Base-by-base conservation (phyloP, 805 yeast genomes). In the Wickerhamomyces chaumierensis region DNA sequence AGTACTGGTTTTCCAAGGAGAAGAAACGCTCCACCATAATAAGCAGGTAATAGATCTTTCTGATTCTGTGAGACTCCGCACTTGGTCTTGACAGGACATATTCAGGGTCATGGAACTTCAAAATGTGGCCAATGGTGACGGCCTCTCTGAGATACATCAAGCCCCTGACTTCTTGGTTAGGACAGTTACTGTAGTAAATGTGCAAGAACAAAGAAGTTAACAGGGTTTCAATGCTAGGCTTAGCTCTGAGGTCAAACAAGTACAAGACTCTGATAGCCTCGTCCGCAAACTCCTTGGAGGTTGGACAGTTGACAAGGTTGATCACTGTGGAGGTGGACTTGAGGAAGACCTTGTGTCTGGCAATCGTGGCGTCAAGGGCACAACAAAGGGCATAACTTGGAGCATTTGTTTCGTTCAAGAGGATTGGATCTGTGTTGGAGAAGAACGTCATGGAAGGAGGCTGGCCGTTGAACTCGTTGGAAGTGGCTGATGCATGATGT, bases 21-120 rank as follows among this genome's bases (percentile, higher is more conserved):
- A 42, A 41, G 28, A 44, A 51, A 36, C 55, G 44, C 29, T 51
- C 55, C 6, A 53, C 46, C 6, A 51, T 48, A 8, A 49, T 34
- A 13, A 51, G 17, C 29, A 44, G 39, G 18, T 48, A 49, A 31
- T 51, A 51, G 6, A 51, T 48, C 43, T 51, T 51, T 36, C 45
- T 47, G 39, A 37, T 39, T 34, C 49, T 42, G 32, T 51, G 53
- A 3, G 47, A 42, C 16, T 49, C 50, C 0, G 48, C 39, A 4
- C 41, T 43, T 2, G 43, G 19, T 34, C 39, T 41, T 5, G 25
- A 34, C 11, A 38, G 28, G 20, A 46, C 36, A 3, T 44, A 41
- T 25, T 34, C 37, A 8, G 49, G 49, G 18, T 49, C 48, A 35
- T 51, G 53, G 25, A 51, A 32, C 27, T 39, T 38, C 29, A 51